These are phyloP conservation scores for Kalmanozyma brasiliensis DNA, from an alignment of 1,284 basidiomycete species.

Conservation along the genomic window DNA sequence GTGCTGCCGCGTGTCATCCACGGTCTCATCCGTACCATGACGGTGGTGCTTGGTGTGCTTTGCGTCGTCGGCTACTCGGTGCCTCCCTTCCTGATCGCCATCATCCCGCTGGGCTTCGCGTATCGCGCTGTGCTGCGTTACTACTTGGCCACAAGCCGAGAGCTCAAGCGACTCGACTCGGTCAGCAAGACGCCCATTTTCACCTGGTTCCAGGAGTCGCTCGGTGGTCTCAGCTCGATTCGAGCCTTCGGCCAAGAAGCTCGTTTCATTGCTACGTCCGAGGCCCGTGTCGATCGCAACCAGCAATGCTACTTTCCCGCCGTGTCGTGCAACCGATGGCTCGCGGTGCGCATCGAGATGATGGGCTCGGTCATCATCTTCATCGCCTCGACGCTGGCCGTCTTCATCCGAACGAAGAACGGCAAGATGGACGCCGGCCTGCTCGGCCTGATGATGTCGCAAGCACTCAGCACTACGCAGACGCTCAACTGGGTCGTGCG, in stretches of 20 bases:
- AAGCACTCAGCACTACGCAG: slow-evolving; percentile 74
- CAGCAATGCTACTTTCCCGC: slow-evolving; percentile 79
- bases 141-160: slow-evolving; percentile 88
- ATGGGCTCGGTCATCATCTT: slow-evolving; percentile 85
- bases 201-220: slow-evolving; percentile 78
- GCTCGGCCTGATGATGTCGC: slow-evolving; percentile 86
- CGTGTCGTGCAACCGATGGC: slow-evolving; percentile 79
- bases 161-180: slow-evolving; percentile 90
- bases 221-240: slow-evolving; percentile 86
- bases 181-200: slow-evolving; percentile 91
- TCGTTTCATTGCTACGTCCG: slow-evolving; percentile 81
- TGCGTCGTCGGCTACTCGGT: slow-evolving; percentile 76
- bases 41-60: slow-evolving; percentile 75
- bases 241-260: slow-evolving; percentile 71
- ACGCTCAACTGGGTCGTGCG: slow-evolving; percentile 81
- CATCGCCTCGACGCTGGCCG: slow-evolving; percentile 77
- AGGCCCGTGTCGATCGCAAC: slow-evolving; percentile 83
- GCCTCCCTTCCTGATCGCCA: slow-evolving; percentile 79
- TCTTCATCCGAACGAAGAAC: slow-evolving; percentile 71
- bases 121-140: slow-evolving; percentile 71
- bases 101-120: slow-evolving; percentile 60
- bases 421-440: slow-evolving; percentile 83
- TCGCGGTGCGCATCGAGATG: slow-evolving; percentile 75
- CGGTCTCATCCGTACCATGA: slow-evolving; percentile 57
- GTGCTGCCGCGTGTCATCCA: slow-evolving; percentile 65